Conservation (phyloP, 192 early-diverging fungal species). For the Coemansia sp. region DNA sequence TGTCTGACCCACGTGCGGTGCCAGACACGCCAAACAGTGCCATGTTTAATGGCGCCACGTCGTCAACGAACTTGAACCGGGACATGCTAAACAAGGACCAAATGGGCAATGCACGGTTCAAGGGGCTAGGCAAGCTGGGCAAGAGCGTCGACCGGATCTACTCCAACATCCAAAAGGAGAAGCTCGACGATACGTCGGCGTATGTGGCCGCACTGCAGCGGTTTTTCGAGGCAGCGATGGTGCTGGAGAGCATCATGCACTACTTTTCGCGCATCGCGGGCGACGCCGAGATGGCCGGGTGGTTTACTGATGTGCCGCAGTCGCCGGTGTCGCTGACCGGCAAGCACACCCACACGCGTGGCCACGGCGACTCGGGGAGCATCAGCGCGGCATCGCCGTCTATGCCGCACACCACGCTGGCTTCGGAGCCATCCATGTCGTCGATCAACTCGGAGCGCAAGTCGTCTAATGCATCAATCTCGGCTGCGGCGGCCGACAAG, state of each 20-base stretch:
- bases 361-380: slow-evolving; percentile 10
- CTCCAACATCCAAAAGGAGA: slow-evolving; percentile 52
- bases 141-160: slow-evolving; percentile 53
- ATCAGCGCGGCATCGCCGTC: slow-evolving; percentile 22
- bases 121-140: slow-evolving; percentile 47
- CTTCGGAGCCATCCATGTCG: slow-evolving; percentile 30
- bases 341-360: slow-evolving; percentile 18
- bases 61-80: slow-evolving; percentile 12
- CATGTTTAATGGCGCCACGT: slow-evolving; percentile 10
- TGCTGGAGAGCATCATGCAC: slow-evolving; percentile 29
- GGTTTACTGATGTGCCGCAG: slow-evolving; percentile 44
- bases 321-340: slow-evolving; percentile 34
- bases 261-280: slow-evolving; percentile 50
- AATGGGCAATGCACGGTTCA: slow-evolving; percentile 45
- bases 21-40: slow-evolving; percentile 26
- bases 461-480: slow-evolving; percentile 40
- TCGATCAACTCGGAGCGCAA: slow-evolving; percentile 38
- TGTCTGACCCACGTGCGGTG: slow-evolving; percentile 18
- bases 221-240: slow-evolving; percentile 43
- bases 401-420: slow-evolving; percentile 24
- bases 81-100: slow-evolving; percentile 48
- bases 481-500: slow-evolving; percentile 24
- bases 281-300: slow-evolving; percentile 43
- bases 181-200: slow-evolving; percentile 43
- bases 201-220: slow-evolving; percentile 45